These are phyloP conservation scores for Gossypium trilobum DNA, from an alignment of 441 rosid species.

Conservation along the genomic window DNA sequence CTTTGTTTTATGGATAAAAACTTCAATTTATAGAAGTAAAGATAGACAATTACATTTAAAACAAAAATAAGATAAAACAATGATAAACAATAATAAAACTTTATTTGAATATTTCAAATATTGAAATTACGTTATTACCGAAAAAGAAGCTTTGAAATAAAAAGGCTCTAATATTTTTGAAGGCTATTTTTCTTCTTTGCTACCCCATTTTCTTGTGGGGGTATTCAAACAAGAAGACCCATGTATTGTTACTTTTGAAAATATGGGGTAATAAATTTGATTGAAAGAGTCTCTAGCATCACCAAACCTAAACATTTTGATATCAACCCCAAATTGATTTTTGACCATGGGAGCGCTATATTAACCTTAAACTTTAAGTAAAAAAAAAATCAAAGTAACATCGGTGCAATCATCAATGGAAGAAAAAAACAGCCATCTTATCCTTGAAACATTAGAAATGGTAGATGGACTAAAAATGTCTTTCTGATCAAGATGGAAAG, in stretches of 20 bases:
- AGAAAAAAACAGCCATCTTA: not conserved
- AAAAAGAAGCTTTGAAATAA: not conserved
- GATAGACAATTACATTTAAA: no score
- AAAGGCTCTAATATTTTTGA: not conserved
- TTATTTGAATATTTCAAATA: no score
- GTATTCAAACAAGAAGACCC: not conserved
- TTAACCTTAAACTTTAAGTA: not conserved
- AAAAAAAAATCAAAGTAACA: not conserved
- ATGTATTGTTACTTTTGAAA: not conserved
- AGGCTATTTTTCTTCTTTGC: not conserved
- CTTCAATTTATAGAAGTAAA: no score
- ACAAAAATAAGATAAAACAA: no score
- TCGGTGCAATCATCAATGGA: not conserved
- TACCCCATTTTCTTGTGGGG: not conserved
- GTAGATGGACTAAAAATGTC: not conserved
- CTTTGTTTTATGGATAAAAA: no score
- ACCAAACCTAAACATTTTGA: not conserved
- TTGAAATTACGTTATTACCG: no score
- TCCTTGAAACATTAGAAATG: not conserved
- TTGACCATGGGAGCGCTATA: not conserved
- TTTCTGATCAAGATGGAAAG: not conserved
- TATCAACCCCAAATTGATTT: not conserved
- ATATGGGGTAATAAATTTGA: not conserved
- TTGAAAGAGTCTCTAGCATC: not conserved
- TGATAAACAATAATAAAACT: no score